Conservation (phyloP, 2,329 filamentous ascomycete species). For the Thyridium curvatum region DNA sequence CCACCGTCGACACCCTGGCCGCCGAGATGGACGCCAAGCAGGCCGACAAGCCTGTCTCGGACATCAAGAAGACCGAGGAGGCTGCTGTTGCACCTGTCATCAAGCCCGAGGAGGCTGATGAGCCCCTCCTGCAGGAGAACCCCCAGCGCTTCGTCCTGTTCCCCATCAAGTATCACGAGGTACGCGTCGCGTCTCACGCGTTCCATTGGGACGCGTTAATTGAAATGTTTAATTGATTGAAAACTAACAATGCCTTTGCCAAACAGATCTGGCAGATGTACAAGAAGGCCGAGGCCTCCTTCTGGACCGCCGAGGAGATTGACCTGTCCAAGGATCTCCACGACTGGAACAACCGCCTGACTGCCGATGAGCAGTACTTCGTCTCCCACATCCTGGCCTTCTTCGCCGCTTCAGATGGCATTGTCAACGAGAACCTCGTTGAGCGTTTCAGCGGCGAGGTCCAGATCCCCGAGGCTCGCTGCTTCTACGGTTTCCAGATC, state of each 20-base stretch:
- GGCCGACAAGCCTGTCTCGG: slow-evolving; percentile 43
- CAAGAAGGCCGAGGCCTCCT: slow-evolving; percentile 99
- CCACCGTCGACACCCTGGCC: slow-evolving; percentile 43
- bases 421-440: slow-evolving; percentile 98
- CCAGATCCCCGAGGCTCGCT: slow-evolving; percentile 94
- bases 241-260: slow-evolving; percentile 28
- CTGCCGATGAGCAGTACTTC: slow-evolving; percentile 96
- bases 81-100: slow-evolving; percentile 40
- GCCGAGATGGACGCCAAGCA: slow-evolving; percentile 55
- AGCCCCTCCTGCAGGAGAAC: slow-evolving; percentile 94
- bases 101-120: slow-evolving; percentile 68
- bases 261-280: slow-evolving; percentile 99
- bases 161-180: slow-evolving; percentile 99
- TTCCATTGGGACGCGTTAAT: slow-evolving; percentile 59
- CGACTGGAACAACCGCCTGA: slow-evolving; percentile 98
- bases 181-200: slow-evolving; percentile 46
- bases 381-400: slow-evolving; percentile 98
- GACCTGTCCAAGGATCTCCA: slow-evolving; percentile 98
- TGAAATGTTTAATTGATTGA: slow-evolving; percentile 30
- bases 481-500: slow-evolving; percentile 99
- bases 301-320: slow-evolving; percentile 99
- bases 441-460: slow-evolving; percentile 97
- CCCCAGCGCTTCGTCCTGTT: slow-evolving; percentile 94
- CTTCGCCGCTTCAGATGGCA: slow-evolving; percentile 97
- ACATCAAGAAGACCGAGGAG: slow-evolving; percentile 37